Base-by-base conservation (phyloP, 129 eudicot genomes). In the Glebionis coronaria region DNA sequence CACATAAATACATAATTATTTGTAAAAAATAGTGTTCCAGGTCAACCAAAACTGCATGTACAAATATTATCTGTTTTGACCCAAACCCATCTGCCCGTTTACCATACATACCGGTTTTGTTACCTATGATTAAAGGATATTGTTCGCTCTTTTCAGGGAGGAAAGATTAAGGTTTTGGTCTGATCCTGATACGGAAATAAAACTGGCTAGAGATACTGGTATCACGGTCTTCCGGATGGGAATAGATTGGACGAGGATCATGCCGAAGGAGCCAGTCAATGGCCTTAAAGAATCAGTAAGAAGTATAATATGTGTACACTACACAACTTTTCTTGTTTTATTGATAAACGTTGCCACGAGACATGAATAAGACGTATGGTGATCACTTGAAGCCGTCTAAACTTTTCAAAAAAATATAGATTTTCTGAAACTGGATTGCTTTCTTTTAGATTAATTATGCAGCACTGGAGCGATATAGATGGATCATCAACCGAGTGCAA, bases 91-190 rank as follows among this genome's bases (percentile, higher is more conserved):
- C 27, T 35, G 28, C 9, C 8, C 58, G 13, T 14, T 31, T 61
- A 12, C 47, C 12, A 13, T 9, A 61, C 20, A 21, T 38, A 13
- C 40, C 50, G 14, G n/a, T 61, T 31, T 35, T 38, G 50, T 14
- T 5, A 16, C 46, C 66, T 14, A 13, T 51, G 38, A 50, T 28
- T 3, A 44, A 27, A 45, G 31, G 29, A n/a, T 61, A 12, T 52
- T 25, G 15, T 64, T 42, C 63, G 38, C 52, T 61, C 5, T 63
- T 76, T 82, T 72, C 84, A 94, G 99, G 90, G 92, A 94, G 88
- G 99, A 94, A 82, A 81, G 99, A 73, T 83, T 94, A 70, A 83
- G 97, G 84, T 94, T 94, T 90, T 94, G 99, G 99, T 94, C 99
- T 58, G 99, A 94, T 77, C 99, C 99, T 68, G 99, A 94, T 78